Conservation (phyloP, 805 yeast species). For the Brettanomyces anomalus region DNA sequence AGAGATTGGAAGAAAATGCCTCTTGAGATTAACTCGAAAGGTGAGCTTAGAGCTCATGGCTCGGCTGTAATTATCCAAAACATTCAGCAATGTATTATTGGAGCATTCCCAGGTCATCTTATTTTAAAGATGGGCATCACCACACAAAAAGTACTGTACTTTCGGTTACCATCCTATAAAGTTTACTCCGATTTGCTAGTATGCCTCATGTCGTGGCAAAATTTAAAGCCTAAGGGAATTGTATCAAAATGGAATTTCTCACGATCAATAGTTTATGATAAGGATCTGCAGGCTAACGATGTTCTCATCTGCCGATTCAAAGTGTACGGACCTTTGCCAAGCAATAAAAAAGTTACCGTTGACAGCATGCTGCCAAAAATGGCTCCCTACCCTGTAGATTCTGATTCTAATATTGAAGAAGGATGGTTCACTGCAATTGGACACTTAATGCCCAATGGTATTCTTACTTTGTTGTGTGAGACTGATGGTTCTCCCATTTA, state of each 20-base stretch:
- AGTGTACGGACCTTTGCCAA: slow-evolving; percentile 54
- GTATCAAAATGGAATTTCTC: slow-evolving; percentile 40
- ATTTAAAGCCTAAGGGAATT: slow-evolving; percentile 36
- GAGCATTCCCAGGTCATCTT: slow-evolving; percentile 17
- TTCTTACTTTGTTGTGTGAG: slow-evolving; percentile 49
- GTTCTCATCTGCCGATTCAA: slow-evolving; percentile 57
- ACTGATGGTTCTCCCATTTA: slow-evolving; percentile 55
- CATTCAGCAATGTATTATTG: slow-evolving; percentile 23
- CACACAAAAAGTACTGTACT: slow-evolving; percentile 14
- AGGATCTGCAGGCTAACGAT: slow-evolving; percentile 18
- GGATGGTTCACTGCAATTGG: slow-evolving; percentile 74
- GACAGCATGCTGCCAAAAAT: slow-evolving; percentile 11
- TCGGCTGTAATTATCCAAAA: slow-evolving; percentile 14
- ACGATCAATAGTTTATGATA: slow-evolving; percentile 18
- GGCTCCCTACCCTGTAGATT: slow-evolving; percentile 5
- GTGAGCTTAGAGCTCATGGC: slow-evolving; percentile 17
- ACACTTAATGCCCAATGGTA: slow-evolving; percentile 54
- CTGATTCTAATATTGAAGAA: slow-evolving; percentile 27
- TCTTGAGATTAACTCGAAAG: slow-evolving; percentile 17
- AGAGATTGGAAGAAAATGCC: slow-evolving; percentile 17
- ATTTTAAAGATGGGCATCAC: slow-evolving; percentile 34
- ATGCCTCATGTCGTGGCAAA: slow-evolving; percentile 41
- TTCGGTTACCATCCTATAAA: slow-evolving; percentile 26
- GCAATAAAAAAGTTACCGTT: slow-evolving; percentile 28
- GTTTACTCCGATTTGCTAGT: slow-evolving; percentile 33